Evolutionary conservation across 106 monocot genomes (phyloP).

Genomic region (Cymbidium sinense): DNA sequence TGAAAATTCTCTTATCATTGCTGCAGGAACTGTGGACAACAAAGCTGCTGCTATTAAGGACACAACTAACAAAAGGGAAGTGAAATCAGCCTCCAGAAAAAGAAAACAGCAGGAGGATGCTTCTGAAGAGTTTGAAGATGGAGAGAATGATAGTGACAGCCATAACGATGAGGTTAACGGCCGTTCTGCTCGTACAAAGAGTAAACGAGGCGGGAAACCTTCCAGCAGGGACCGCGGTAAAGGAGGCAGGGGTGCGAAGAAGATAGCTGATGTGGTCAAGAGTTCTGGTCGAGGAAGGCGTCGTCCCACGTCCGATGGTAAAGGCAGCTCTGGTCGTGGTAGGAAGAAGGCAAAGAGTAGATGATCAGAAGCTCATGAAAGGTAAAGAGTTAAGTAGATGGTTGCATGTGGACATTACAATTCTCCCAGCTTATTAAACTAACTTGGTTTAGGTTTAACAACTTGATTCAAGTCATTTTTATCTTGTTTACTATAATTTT

Average conservation of each 20-base stretch:
- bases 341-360: constrained; percentile 9
- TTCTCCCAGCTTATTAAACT: neutral
- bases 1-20: neutral
- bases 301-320: constrained; percentile 23
- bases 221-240: constrained; percentile 21
- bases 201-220: constrained; percentile 32
- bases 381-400: too few relatives aligned
- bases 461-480: neutral
- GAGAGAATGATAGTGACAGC: constrained; percentile 24
- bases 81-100: constrained; percentile 36
- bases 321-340: constrained; percentile 18
- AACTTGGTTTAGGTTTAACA: neutral
- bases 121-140: constrained; percentile 57
- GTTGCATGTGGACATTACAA: neutral
- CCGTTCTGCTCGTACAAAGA: constrained; percentile 7
- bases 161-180: constrained; percentile 26
- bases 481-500: too few relatives aligned
- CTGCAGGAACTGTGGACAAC: constrained; percentile 6
- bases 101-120: constrained; percentile 34
- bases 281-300: constrained; percentile 34
- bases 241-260: constrained; percentile 24
- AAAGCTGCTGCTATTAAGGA: constrained; percentile 12
- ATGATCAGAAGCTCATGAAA: neutral
- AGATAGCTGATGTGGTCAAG: constrained; percentile 13
- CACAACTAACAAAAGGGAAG: constrained; percentile 20